Evolutionary conservation across 345 rosid genomes (phyloP).

Genomic region (Salix suchowensis): DNA sequence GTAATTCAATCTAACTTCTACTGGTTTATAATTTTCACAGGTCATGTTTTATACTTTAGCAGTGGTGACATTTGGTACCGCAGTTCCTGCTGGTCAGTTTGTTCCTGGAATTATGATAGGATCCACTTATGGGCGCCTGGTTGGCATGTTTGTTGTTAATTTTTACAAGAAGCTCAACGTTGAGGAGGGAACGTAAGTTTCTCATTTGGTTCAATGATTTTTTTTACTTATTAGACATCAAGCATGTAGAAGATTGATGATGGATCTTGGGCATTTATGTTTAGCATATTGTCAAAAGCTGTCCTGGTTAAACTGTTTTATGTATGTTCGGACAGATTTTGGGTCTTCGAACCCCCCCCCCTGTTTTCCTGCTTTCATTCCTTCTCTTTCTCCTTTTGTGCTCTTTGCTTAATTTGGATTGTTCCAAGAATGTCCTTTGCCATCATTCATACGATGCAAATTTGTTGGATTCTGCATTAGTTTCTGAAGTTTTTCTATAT

Average conservation of each 20-base stretch:
- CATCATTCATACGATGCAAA: neutral
- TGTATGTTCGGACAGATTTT: neutral
- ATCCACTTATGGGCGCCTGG: slow-evolving; percentile 96
- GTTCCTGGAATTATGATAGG: slow-evolving; percentile 99
- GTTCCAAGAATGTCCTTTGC: neutral
- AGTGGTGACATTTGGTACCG: slow-evolving; percentile 89
- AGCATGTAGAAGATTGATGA: neutral
- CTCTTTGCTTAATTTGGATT: neutral
- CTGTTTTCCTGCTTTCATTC: neutral
- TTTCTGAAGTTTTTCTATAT: slow-evolving; percentile 10
- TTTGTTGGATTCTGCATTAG: neutral
- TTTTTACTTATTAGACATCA: neutral
- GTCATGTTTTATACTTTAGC: slow-evolving; percentile 92
- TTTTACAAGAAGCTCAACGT: slow-evolving; percentile 86
- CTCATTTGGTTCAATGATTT: neutral
- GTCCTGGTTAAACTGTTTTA: neutral
- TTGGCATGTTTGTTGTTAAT: slow-evolving; percentile 90
- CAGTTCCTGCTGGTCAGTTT: slow-evolving; percentile 99
- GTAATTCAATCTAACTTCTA: neutral
- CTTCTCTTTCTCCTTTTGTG: neutral
- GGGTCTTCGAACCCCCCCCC: neutral
- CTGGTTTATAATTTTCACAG: slow-evolving; percentile 37
- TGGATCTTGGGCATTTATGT: neutral
- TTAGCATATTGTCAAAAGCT: neutral
- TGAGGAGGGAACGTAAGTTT: slow-evolving; percentile 98